phyloP scores from a whole-genome alignment of 257 asterid genomes.

The Plantago major region DNA sequence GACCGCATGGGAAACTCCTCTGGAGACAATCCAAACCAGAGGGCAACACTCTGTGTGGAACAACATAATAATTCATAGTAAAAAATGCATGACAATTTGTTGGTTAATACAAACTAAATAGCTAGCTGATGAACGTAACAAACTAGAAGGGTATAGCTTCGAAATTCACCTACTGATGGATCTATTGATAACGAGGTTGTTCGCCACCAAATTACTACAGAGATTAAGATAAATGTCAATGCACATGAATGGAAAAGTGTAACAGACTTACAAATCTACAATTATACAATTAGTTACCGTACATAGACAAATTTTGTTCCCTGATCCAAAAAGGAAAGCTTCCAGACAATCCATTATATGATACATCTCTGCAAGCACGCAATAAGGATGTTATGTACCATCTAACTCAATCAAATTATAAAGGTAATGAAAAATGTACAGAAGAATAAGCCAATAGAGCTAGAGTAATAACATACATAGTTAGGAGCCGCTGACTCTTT shows the following conservation, averaged over 20 bases:
- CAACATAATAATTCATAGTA: no score
- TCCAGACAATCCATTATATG: constrained; percentile 71
- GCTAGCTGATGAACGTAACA: no score
- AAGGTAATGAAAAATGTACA: not conserved
- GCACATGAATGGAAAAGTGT: not conserved
- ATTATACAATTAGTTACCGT: constrained; percentile 38
- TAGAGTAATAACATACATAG: constrained; percentile 39
- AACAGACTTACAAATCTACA: not conserved
- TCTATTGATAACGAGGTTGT: no score
- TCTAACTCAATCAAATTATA: not conserved
- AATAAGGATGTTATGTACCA: no score
- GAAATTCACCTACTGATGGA: no score
- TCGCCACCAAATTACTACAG: no score
- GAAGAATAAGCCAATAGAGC: not conserved
- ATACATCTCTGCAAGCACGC: constrained; percentile 48
- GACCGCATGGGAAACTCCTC: no score
- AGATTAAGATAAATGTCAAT: not conserved
- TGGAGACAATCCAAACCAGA: no score
- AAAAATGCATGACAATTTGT: no score
- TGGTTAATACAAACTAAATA: no score
- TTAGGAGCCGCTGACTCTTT: constrained; percentile 30
- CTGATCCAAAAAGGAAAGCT: constrained; percentile 66
- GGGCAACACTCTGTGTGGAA: no score
- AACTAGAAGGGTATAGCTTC: no score
- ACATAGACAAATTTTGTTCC: constrained; percentile 19